A percentile compares a stretch with the other conserved stretches of the same genome.
These are phyloP conservation scores for Astrephomene gubernaculifera DNA, from an alignment of 139 green algal species.

Conservation along the genomic window DNA sequence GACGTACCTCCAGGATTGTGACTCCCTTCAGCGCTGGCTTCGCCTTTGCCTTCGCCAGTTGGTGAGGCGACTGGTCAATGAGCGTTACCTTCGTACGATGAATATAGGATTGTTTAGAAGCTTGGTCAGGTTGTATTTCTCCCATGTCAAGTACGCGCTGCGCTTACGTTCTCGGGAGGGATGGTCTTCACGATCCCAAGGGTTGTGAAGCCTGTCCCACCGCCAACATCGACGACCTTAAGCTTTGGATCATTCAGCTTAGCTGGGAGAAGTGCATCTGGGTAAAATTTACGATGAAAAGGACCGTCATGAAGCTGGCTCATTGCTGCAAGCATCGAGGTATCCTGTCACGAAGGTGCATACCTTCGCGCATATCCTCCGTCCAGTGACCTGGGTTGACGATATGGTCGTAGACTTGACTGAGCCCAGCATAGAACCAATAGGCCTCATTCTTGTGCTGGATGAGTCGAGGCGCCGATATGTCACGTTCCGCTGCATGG, in stretches of 20 bases:
- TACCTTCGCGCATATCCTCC: conserved; percentile 86
- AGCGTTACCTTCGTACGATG: conserved; percentile 75
- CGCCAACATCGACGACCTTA: conserved; percentile 94
- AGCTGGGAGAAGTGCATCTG: conserved; percentile 86
- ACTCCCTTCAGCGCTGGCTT: conserved; percentile 90
- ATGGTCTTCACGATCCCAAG: conserved; percentile 88
- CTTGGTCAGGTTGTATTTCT: background rate
- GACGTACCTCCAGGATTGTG: conserved; percentile 89
- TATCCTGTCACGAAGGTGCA: too few species aligned
- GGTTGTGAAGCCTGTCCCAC: conserved; percentile 95
- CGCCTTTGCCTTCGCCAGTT: conserved; percentile 90
- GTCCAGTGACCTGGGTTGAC: conserved; percentile 96
- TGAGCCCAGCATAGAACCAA: conserved; percentile 17
- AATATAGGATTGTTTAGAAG: background rate
- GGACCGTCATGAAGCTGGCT: too few species aligned
- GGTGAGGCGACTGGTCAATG: conserved; percentile 94
- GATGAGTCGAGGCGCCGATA: conserved; percentile 62
- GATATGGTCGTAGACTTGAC: conserved; percentile 89
- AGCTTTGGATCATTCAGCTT: conserved; percentile 81
- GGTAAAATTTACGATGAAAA: background rate
- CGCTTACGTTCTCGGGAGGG: conserved; percentile 68
- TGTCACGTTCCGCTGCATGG: background rate
- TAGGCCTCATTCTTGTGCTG: conserved; percentile 95
- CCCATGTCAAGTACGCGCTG: background rate
- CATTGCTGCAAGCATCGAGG: too few species aligned